Base-by-base conservation (phyloP, 208 protist genomes). In the Trypanosoma lewisi region DNA sequence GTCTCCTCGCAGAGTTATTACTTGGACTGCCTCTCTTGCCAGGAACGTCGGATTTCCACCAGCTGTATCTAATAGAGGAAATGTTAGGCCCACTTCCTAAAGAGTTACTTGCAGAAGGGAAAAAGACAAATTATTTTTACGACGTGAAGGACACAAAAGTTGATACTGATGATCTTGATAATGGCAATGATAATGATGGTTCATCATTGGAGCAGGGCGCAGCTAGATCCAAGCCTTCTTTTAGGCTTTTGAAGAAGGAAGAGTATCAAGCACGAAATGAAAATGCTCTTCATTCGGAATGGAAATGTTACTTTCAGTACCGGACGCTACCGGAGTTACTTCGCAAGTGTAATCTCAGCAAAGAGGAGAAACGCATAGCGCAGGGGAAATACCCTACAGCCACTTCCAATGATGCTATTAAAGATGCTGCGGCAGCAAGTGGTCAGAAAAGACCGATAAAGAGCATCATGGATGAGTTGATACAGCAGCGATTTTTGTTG, bases 21-120 rank as follows among this genome's bases (percentile, higher is more conserved):
- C 87, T 94, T 16, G 98, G 97, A 21, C 79, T 96, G 49, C 97
- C 98, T 25, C 65, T 99, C 34, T 93, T 99, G 63, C 91, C 94
- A 0, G 96, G 96, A 11, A 78, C 78, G 39, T 94, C 93, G 41
- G 91, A 97, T 60, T 71, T 91, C 42, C 93, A 98, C 54, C 97
- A 98, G 80, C 73, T 98, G 7, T 75, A 73, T 19, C 89, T 92
- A 42, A 98, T 98, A n/a, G 93, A 97, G 77, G 94, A 98, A 64
- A 85, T 97, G 52, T 37, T 98, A 7, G 95, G 90, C 2, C 74
- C 82, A 47, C 79, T 97, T 19, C 95, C 96, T 0, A 16, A 21
- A n/a, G 39, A 44, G 30, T 42, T 98, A 37, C 64, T 98, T 34
- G 11, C 33, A 44, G 47, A 70, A 16, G 83, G 84, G 11, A 70